Percentiles rank a stretch among this genome's conserved stretches.
These are phyloP conservation scores for Remersonia thermophila DNA, from an alignment of 2,329 filamentous ascomycete genomes.

Conservation along the genomic window DNA sequence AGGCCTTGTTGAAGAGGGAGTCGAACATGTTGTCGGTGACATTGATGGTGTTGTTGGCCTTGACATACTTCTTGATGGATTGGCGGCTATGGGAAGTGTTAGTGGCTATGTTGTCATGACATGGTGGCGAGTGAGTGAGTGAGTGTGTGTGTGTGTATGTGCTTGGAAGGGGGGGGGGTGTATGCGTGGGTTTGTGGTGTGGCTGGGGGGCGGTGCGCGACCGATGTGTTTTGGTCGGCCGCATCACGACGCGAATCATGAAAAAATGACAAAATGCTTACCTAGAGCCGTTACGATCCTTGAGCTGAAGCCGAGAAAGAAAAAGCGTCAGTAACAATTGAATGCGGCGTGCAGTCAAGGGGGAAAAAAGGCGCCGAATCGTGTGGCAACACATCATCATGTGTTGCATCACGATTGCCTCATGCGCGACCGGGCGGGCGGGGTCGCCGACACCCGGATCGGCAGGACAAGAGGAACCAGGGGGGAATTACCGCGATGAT, in stretches of 20 bases:
- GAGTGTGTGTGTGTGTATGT: too few relatives aligned
- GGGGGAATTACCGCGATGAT: constrained; percentile 44
- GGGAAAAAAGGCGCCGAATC: not conserved
- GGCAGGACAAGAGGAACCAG: constrained; percentile 2
- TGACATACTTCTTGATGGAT: constrained; percentile 49
- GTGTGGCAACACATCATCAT: constrained; percentile 6
- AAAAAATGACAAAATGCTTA: constrained; percentile 17
- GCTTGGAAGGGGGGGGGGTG: too few relatives aligned
- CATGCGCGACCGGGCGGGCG: constrained; percentile 3
- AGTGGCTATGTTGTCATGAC: constrained; percentile 17
- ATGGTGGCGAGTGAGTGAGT: constrained; percentile 6
- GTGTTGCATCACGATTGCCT: constrained; percentile 3
- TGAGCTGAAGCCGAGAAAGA: constrained; percentile 34
- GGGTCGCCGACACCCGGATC: too few relatives aligned
- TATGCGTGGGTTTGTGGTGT: too few relatives aligned
- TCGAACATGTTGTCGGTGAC: constrained; percentile 45
- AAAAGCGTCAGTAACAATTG: constrained; percentile 26
- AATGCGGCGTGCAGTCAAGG: not conserved
- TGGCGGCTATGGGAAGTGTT: constrained; percentile 34
- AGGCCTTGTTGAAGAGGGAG: constrained; percentile 73
- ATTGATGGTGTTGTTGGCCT: constrained; percentile 40
- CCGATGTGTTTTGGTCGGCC: constrained; percentile 4
- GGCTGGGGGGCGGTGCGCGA: not conserved
- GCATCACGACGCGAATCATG: constrained; percentile 4
- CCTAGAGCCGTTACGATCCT: constrained; percentile 50